Base-by-base conservation (phyloP, 2,329 filamentous ascomycete genomes). In the Aspergillus carbonarius region DNA sequence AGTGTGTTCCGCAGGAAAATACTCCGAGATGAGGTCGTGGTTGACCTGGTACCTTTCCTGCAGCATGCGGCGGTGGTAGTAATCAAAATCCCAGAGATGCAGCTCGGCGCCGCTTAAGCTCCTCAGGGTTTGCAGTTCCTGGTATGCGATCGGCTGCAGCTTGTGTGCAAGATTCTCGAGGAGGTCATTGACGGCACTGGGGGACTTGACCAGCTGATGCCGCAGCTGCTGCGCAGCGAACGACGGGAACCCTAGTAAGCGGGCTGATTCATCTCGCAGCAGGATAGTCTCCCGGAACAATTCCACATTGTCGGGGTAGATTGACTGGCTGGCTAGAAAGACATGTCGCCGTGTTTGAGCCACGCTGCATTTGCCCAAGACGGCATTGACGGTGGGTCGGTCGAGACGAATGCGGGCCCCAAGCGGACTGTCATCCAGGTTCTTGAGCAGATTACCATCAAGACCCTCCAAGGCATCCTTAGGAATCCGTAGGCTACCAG, bases 61-160 rank as follows among this genome's bases (percentile, higher is more conserved):
- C 25, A 44, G 51, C 25, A 44, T 44, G 25, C 25, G 51, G 51
- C 8, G 27, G 30, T 54, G 51, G 27, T 54, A 54, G 17, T 42
- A 54, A n/a, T 54, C 51, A 23, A 54, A 42, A 17, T 54, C 51
- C 51, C 51, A 54, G 23, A 44, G 37, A 34, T 54, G 39, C 6
- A 54, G n/a, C 9, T 23, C n/a, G 8, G 18, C 6, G 2, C 17
- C 27, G 2, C 20, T 18, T 1, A 54, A 9, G 5, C 2, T 17
- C 37, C 15, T 25, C 17, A 54, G 17, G 6, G 27, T n/a, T 27
- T 54, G 25, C n/a, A 54, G 7, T 7, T 54, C 51, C 5, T n/a
- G 25, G 6, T 15, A 8, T n/a, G 51, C 51, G 27, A 54, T 4
- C 9, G 51, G 37, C 5, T 20, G 23, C n/a, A 54, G 18, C 7